Percentiles rank a stretch among this genome's conserved stretches.
phyloP scores from a whole-genome alignment of 805 yeast genomes.

The Kluyveromyces starmeri region DNA sequence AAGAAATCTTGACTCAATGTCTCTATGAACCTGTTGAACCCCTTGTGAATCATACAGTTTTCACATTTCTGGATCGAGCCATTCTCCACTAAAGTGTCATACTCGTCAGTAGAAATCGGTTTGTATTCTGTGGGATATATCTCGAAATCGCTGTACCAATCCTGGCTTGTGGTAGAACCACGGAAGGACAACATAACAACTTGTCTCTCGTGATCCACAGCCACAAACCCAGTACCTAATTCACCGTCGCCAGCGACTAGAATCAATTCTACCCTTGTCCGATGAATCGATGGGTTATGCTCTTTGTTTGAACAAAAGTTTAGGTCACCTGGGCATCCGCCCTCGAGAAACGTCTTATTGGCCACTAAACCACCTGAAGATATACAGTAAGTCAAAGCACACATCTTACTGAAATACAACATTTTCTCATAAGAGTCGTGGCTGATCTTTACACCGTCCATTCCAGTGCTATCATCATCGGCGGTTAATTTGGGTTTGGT shows the following conservation, averaged over 20 bases:
- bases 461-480: not conserved
- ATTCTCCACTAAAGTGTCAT: slow-evolving; percentile 16
- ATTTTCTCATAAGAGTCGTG: slow-evolving; percentile 23
- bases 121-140: slow-evolving; percentile 38
- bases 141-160: slow-evolving; percentile 54
- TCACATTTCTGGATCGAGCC: slow-evolving; percentile 32
- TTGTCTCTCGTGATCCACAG: slow-evolving; percentile 37
- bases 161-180: slow-evolving; percentile 54
- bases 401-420: slow-evolving; percentile 26
- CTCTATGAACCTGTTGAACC: slow-evolving; percentile 44
- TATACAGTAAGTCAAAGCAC: slow-evolving; percentile 32
- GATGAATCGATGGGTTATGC: slow-evolving; percentile 18
- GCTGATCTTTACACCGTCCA: slow-evolving; percentile 6
- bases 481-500: not conserved
- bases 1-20: slow-evolving; percentile 34
- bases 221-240: slow-evolving; percentile 48
- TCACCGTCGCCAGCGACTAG: slow-evolving; percentile 36
- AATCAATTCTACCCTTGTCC: slow-evolving; percentile 32
- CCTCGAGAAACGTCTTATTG: slow-evolving; percentile 21
- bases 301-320: slow-evolving; percentile 24
- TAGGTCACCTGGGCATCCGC: slow-evolving; percentile 28
- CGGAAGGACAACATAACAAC: slow-evolving; percentile 46
- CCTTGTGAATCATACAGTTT: slow-evolving; percentile 54
- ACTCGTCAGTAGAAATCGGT: slow-evolving; percentile 32
- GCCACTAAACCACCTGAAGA: slow-evolving; percentile 13